phyloP scores from a whole-genome alignment of 2,329 filamentous ascomycete species.

The Tolypocladium inflatum region DNA sequence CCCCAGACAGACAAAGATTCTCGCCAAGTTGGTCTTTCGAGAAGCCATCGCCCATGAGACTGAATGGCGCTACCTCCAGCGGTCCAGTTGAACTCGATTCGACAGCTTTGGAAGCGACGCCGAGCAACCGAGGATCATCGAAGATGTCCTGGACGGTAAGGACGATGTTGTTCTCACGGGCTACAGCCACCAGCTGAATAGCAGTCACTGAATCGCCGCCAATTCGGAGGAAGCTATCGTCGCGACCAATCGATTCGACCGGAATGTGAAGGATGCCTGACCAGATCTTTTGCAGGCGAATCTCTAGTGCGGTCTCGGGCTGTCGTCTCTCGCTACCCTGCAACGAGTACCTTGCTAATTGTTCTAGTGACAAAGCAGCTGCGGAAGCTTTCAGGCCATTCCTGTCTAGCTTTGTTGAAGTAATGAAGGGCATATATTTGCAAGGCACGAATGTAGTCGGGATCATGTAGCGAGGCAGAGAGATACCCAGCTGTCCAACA shows the following conservation, averaged over 20 bases:
- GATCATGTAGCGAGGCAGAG: constrained; percentile 2
- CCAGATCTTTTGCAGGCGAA: constrained; percentile 8
- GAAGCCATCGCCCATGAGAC: too few relatives aligned
- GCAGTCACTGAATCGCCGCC: constrained; percentile 13
- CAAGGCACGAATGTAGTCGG: constrained; percentile 2
- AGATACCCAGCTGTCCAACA: not conserved
- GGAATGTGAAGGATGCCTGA: constrained; percentile 6
- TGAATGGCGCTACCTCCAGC: too few relatives aligned
- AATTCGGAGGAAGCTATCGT: constrained; percentile 10
- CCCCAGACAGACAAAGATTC: too few relatives aligned
- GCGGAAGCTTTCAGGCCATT: not conserved
- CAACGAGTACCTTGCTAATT: too few relatives aligned
- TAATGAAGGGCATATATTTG: constrained; percentile 2
- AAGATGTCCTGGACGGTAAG: not conserved
- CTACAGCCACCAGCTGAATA: constrained; percentile 8
- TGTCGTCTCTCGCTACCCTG: too few relatives aligned
- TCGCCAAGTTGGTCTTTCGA: too few relatives aligned
- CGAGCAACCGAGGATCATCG: not conserved
- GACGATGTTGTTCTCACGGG: not conserved
- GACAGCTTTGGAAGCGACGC: not conserved
- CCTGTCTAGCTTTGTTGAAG: constrained; percentile 3
- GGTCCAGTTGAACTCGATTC: not conserved
- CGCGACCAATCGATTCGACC: constrained; percentile 4
- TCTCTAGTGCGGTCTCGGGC: constrained; percentile 1
- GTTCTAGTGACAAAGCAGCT: too few relatives aligned